phyloP scores from a whole-genome alignment of 78 protist species.

The Bigelowiella natans region DNA sequence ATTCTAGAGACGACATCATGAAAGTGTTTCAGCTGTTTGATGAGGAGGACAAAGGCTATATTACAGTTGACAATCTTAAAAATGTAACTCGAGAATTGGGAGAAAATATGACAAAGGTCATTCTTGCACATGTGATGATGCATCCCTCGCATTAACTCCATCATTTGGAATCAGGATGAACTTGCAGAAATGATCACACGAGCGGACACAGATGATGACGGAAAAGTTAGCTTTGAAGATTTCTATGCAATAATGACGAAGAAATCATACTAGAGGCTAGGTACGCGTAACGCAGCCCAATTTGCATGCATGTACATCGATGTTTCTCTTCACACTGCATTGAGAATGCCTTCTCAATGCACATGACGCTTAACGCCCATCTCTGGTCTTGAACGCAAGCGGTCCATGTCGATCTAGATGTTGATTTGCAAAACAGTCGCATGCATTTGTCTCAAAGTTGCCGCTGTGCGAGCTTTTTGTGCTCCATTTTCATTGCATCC shows the following conservation, averaged over 20 bases:
- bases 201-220: background rate
- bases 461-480: no score
- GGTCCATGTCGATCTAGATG: no score
- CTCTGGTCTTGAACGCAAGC: no score
- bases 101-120: background rate
- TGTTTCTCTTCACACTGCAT: no score
- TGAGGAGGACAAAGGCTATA: slow-evolving; percentile 67
- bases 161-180: background rate
- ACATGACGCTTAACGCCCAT: no score
- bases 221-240: background rate
- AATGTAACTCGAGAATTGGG: slow-evolving; percentile 82
- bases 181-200: background rate
- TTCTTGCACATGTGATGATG: background rate
- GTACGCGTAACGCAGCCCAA: no score
- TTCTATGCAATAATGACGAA: background rate
- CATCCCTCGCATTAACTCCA: no score
- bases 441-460: no score
- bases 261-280: background rate
- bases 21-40: slow-evolving; percentile 80
- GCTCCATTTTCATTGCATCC: no score
- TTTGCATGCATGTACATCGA: no score
- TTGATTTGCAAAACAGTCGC: no score
- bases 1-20: slow-evolving; percentile 66
- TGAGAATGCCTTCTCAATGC: no score
- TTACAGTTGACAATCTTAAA: slow-evolving; percentile 72